Evolutionary conservation across 1,284 basidiomycete species (phyloP).

Genomic region (Veloboletus limbatus): DNA sequence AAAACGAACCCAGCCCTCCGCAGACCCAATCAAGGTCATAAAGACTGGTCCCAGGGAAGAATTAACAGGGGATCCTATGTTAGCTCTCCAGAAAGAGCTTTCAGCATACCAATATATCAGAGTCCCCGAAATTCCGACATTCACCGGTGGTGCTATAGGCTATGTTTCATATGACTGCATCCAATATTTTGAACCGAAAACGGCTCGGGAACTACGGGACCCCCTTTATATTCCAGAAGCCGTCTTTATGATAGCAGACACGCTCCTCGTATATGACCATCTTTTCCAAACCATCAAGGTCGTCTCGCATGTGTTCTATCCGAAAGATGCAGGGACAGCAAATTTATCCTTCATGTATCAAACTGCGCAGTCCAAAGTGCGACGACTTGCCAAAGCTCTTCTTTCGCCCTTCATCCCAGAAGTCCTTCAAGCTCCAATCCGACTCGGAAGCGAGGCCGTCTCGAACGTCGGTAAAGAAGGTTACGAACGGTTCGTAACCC

Average conservation of each 20-base stretch:
- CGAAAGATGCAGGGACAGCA: conserved; percentile 57
- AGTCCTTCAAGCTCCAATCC: conserved; percentile 65
- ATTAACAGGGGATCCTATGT: conserved; percentile 84
- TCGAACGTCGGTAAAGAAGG: conserved; percentile 95
- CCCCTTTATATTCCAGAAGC: conserved; percentile 88
- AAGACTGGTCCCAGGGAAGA: conserved; percentile 87
- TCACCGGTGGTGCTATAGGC: conserved; percentile 97
- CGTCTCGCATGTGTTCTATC: conserved; percentile 92
- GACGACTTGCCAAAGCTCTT: conserved; percentile 68
- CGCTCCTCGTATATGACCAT: conserved; percentile 95
- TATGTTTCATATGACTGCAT: conserved; percentile 98
- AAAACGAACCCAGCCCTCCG: neutral
- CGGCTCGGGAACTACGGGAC: conserved; percentile 70
- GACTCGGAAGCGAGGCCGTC: conserved; percentile 66
- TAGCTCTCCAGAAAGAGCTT: conserved; percentile 83
- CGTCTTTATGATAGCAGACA: conserved; percentile 96
- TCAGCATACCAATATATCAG: conserved; percentile 86
- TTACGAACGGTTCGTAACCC: conserved; percentile 91
- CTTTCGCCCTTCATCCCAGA: conserved; percentile 60
- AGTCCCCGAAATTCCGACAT: conserved; percentile 89
- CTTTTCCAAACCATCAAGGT: conserved; percentile 94
- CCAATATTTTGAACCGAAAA: conserved; percentile 96
- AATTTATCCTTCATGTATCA: conserved; percentile 80
- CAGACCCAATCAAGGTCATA: conserved; percentile 91
- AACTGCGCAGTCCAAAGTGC: conserved; percentile 77